Evolutionary conservation across 305 asterid species (phyloP), one percentile per base, ranked within the genome.

Genomic region (Nicotiana rustica): DNA sequence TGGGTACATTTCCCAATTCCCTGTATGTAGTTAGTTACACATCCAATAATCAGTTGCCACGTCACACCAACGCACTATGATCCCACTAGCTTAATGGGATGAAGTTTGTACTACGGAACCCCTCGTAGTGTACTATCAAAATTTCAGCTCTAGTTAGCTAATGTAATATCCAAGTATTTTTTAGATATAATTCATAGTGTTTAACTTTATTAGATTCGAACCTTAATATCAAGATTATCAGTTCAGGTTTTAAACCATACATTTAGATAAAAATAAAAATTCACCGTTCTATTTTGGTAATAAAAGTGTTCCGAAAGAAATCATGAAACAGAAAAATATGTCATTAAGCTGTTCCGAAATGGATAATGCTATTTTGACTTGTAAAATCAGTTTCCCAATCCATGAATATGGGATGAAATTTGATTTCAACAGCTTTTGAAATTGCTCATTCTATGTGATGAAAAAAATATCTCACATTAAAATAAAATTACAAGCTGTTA

Each of bases 1-100:
- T 82, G 67, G 73, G 68, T 79, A 35, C 77, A 76, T 77, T 21
- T 41, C 3, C 80, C 77, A 76, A 71, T 21, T 41, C 3, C 77
- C n/a, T 57, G 60, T 3, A 29, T 61, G 67, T 71, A 62, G 52
- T 77, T 60, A 55, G 79, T 41, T 82, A 81, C 76, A 56, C 12
- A 68, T 84, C 86, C 75, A 82, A 79, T 17, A 60, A 75, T 49
- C 60, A 65, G 2, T 64, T 62, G 84, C 66, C 85, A 82, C 82
- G 84, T 71, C 83, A 81, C 36, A 7, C 15, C 8, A 52, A 81
- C 86, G 79, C 84, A 59, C 17, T 44, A 31, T 55, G 1, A 59
- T n/a, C 5, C 66, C 61, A 19, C 38, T 55, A 66, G 52, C 79
- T 12, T 10, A 21, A 17, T 25, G 41, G 62, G 49, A 66, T 35